These are phyloP conservation scores for Tulasnella sp. DNA, from an alignment of 768 basidiomycete genomes.

Conservation along the genomic window DNA sequence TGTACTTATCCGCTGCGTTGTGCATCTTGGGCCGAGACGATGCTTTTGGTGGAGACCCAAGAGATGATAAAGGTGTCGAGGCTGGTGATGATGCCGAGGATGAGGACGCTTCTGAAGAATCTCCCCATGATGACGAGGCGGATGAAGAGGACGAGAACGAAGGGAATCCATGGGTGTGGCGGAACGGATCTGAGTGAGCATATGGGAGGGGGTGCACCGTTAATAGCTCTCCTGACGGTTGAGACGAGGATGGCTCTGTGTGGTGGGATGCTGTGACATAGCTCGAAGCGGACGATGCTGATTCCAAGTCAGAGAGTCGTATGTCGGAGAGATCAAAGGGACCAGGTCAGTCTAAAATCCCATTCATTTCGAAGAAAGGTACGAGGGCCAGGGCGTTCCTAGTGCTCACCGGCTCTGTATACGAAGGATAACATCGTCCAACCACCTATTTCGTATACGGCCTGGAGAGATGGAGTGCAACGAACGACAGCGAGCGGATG, in stretches of 20 bases:
- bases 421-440: constrained; percentile 6
- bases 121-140: background rate
- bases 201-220: background rate
- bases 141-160: constrained; percentile 24
- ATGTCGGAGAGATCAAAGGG: constrained; percentile 76
- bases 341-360: constrained; percentile 32
- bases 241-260: background rate
- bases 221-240: background rate
- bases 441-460: too few species aligned
- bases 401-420: constrained; percentile 4
- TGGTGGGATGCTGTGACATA: background rate
- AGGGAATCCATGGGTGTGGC: constrained; percentile 11
- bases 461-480: too few species aligned
- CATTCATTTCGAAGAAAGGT: constrained; percentile 83
- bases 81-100: constrained; percentile 9
- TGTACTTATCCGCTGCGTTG: constrained; percentile 18
- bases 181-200: background rate
- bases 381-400: constrained; percentile 34
- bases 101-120: constrained; percentile 18
- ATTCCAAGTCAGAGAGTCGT: constrained; percentile 28
- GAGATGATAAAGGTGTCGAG: background rate
- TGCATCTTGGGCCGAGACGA: constrained; percentile 3
- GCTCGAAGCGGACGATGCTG: constrained; percentile 1
- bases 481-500: too few species aligned
- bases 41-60: background rate